A percentile compares a stretch with the other conserved stretches of the same genome.
Conservation (phyloP, 345 rosid genomes). For the Mangifera indica region DNA sequence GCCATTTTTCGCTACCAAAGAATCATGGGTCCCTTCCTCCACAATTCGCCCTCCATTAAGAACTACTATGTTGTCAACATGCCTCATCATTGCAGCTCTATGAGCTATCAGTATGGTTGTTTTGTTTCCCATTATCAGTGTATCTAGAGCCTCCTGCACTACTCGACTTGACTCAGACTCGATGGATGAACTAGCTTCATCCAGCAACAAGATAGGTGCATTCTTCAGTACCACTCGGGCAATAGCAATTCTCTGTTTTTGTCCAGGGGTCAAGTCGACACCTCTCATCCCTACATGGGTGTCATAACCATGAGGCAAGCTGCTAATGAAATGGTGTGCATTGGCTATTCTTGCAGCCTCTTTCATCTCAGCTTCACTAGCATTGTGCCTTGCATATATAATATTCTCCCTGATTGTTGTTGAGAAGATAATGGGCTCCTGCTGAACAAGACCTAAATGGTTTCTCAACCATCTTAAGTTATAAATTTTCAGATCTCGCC, state of each 20-base stretch:
- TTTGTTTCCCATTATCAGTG: conserved; percentile 94
- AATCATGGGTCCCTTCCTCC: conserved; percentile 92
- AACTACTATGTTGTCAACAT: conserved; percentile 94
- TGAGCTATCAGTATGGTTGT: conserved; percentile 94
- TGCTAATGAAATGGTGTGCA: conserved; percentile 98
- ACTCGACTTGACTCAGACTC: conserved; percentile 99
- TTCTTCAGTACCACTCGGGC: conserved; percentile 94
- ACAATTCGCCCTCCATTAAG: conserved; percentile 96
- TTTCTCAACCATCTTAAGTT: conserved; percentile 94
- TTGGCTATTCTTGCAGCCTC: conserved; percentile 99
- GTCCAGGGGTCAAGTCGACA: conserved; percentile 96
- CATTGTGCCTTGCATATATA: conserved; percentile 95
- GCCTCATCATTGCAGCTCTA: conserved; percentile 96
- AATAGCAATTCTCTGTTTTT: conserved; percentile 95
- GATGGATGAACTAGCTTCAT: conserved; percentile 94
- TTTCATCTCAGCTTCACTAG: conserved; percentile 95
- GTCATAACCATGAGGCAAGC: conserved; percentile 95
- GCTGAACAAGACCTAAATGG: conserved; percentile 95
- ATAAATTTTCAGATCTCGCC: conserved; percentile 84
- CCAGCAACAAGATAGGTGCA: conserved; percentile 86
- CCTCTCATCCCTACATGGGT: conserved; percentile 99
- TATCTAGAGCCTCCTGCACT: conserved; percentile 94
- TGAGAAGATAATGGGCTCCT: conserved; percentile 95
- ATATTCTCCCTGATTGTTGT: conserved; percentile 97
- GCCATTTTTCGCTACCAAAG: conserved; percentile 79